Conservation (phyloP, 169 alveolate genomes). For the Plasmodium reichenowi region DNA sequence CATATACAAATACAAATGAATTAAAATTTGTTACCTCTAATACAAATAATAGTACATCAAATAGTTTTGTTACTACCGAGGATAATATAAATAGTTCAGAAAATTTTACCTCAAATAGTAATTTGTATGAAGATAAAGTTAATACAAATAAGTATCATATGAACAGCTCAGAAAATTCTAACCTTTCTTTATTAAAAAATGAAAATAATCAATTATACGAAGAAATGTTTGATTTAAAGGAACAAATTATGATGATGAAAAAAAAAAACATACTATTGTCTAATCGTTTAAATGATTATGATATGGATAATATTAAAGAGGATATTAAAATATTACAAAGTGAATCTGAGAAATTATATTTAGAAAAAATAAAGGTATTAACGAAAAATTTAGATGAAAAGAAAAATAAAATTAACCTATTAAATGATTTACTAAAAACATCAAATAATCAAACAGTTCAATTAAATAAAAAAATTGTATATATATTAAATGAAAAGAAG, state of each 20-base stretch:
- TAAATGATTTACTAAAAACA: constrained; percentile 60
- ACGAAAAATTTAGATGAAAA: constrained; percentile 53
- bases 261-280: background rate
- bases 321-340: constrained; percentile 23
- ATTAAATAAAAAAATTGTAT: constrained; percentile 35
- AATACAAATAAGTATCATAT: background rate
- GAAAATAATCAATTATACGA: constrained; percentile 32
- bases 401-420: constrained; percentile 30
- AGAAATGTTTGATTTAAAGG: constrained; percentile 39
- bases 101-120: background rate
- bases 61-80: background rate
- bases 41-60: constrained; percentile 4
- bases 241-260: constrained; percentile 25
- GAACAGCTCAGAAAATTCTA: constrained; percentile 2
- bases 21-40: background rate
- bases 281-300: background rate
- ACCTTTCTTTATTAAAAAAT: constrained; percentile 4
- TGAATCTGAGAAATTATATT: constrained; percentile 48
- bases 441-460: constrained; percentile 61
- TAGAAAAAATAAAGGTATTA: constrained; percentile 41
- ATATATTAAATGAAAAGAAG: constrained; percentile 58
- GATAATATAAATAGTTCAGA: background rate
- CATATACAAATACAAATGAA: constrained; percentile 2
- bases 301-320: background rate
- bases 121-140: background rate